Conservation (phyloP, 805 yeast genomes). For the Metahyphopichia silvanorum region DNA sequence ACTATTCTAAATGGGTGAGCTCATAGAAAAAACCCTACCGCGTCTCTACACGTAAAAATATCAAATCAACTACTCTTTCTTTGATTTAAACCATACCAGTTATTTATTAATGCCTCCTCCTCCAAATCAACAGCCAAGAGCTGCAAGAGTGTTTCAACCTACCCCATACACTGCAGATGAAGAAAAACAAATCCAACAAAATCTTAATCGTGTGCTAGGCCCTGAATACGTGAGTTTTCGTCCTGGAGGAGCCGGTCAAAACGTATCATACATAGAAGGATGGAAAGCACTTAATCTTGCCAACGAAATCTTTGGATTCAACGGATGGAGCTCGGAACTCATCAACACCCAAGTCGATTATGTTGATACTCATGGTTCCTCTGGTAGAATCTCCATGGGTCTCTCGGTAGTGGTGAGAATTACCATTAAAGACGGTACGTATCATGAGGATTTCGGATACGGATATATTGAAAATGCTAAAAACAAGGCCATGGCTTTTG, state of each 20-base stretch:
- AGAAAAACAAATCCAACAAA: conserved; percentile 28
- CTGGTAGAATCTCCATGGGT: conserved; percentile 56
- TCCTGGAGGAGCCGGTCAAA: conserved; percentile 69
- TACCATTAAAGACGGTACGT: conserved; percentile 76
- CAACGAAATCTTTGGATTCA: conserved; percentile 76
- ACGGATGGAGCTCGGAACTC: conserved; percentile 80
- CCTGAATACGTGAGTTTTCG: conserved; percentile 77
- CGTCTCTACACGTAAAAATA: too few species aligned
- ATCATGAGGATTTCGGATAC: conserved; percentile 72
- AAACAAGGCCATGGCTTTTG: conserved; percentile 68
- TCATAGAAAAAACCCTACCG: too few species aligned
- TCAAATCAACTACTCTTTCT: too few species aligned
- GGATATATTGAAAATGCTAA: conserved; percentile 73
- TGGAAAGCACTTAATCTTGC: conserved; percentile 82
- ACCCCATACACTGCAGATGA: conserved; percentile 31
- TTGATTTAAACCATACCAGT: too few species aligned
- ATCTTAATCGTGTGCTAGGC: conserved; percentile 48
- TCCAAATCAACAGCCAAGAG: neutral
- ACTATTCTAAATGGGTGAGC: too few species aligned
- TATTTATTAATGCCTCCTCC: too few species aligned
- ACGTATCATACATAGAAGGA: conserved; percentile 75
- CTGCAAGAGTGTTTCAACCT: conserved; percentile 11
- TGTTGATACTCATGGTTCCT: conserved; percentile 58
- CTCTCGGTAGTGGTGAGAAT: conserved; percentile 70
- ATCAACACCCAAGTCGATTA: conserved; percentile 65